These are phyloP conservation scores for Carpinus viminea DNA, from an alignment of 306 rosid species.

Conservation along the genomic window DNA sequence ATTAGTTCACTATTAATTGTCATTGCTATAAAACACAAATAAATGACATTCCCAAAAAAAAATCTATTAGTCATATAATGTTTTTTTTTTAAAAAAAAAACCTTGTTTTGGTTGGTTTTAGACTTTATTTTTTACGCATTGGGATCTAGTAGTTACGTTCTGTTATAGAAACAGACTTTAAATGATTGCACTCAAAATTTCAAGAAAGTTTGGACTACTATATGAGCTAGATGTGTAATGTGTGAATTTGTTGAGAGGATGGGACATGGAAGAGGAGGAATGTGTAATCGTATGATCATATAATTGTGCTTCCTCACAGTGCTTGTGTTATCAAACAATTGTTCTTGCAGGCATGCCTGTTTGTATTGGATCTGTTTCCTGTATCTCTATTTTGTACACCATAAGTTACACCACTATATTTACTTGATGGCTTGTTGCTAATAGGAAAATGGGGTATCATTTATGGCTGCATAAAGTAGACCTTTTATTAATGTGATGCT, in stretches of 20 bases:
- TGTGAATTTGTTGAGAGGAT: neutral
- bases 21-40: neutral
- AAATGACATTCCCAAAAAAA: too few relatives aligned
- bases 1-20: neutral
- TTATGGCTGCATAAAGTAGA: neutral
- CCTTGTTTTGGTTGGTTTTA: neutral
- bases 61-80: too few relatives aligned
- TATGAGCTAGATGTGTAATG: neutral
- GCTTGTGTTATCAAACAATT: neutral
- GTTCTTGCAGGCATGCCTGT: neutral
- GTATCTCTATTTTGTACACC: neutral
- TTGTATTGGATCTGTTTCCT: neutral
- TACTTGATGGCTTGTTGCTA: neutral
- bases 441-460: neutral
- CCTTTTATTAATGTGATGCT: neutral
- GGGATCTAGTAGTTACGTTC: neutral
- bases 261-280: neutral
- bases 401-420: neutral
- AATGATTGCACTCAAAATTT: neutral
- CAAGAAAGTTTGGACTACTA: neutral
- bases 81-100: too few relatives aligned
- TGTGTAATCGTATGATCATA: too few relatives aligned
- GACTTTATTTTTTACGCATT: neutral
- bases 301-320: neutral
- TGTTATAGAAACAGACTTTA: neutral